Percentiles rank a stretch among this genome's conserved stretches.
Evolutionary conservation across 352 stramenopile genomes (phyloP).

Genomic region (Phytophthora citricola): DNA sequence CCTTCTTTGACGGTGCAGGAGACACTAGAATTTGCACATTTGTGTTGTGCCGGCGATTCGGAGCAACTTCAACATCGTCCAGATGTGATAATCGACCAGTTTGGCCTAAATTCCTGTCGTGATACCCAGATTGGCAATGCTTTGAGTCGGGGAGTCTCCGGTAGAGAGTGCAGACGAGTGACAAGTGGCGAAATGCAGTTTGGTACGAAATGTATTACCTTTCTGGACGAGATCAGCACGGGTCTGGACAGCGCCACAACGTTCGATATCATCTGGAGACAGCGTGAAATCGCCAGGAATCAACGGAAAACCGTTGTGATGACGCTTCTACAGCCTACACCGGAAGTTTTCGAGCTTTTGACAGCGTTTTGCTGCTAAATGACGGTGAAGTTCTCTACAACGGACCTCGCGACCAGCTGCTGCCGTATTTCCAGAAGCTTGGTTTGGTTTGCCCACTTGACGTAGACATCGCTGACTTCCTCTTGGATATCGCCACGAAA

Average conservation of each 20-base stretch:
- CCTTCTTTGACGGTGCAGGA: conserved; percentile 89
- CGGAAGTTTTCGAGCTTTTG: conserved; percentile 89
- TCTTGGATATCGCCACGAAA: conserved; percentile 38
- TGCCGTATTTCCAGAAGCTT: conserved; percentile 39
- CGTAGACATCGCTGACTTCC: conserved; percentile 37
- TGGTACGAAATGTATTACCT: background rate
- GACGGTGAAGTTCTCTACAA: conserved; percentile 83
- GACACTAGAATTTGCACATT: conserved; percentile 69
- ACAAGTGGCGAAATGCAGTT: conserved; percentile 11
- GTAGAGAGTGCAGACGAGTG: conserved; percentile 29
- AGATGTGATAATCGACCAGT: conserved; percentile 40
- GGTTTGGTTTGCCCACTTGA: conserved; percentile 32
- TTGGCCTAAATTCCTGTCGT: conserved; percentile 42
- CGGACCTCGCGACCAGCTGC: conserved; percentile 19
- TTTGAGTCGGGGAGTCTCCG: conserved; percentile 60
- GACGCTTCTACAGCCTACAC: conserved; percentile 81
- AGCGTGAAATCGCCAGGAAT: conserved; percentile 39
- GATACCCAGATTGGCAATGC: conserved; percentile 56
- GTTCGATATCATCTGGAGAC: conserved; percentile 47
- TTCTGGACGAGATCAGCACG: conserved; percentile 15
- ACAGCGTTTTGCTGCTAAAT: conserved; percentile 51
- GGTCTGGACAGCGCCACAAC: conserved; percentile 14
- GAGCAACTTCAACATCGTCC: background rate
- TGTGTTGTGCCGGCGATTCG: conserved; percentile 38
- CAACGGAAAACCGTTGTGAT: conserved; percentile 48